Percentiles rank a stretch among this genome's conserved stretches.
phyloP scores from a whole-genome alignment of 768 basidiomycete genomes.

The Trametes elegans region DNA sequence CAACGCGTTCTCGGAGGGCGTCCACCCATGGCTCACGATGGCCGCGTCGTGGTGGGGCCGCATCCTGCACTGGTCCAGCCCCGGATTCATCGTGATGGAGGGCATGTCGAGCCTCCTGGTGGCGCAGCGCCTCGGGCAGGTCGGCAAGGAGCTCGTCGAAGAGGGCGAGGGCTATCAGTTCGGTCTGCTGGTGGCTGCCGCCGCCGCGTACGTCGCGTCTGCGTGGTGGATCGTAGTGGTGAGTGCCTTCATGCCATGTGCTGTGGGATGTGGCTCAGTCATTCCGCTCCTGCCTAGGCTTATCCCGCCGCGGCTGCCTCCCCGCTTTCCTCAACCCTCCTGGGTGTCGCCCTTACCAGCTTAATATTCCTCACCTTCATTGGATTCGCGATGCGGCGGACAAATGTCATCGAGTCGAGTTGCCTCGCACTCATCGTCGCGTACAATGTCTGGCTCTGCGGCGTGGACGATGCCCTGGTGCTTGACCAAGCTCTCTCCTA shows the following conservation, averaged over 20 bases:
- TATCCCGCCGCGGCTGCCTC: constrained; percentile 83
- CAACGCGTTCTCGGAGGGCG: constrained; percentile 73
- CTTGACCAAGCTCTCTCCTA: constrained; percentile 75
- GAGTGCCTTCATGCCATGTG: constrained; percentile 39
- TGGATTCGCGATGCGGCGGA: constrained; percentile 83
- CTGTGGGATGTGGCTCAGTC: neutral
- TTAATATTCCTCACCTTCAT: constrained; percentile 90
- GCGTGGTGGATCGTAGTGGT: constrained; percentile 87
- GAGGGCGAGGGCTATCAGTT: constrained; percentile 78
- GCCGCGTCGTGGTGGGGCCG: constrained; percentile 73
- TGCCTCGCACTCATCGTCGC: constrained; percentile 86
- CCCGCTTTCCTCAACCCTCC: constrained; percentile 82
- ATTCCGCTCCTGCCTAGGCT: constrained; percentile 43
- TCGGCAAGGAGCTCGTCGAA: constrained; percentile 68
- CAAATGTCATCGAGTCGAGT: constrained; percentile 91
- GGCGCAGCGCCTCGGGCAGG: constrained; percentile 76
- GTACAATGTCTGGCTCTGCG: constrained; percentile 89
- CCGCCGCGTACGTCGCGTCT: constrained; percentile 75
- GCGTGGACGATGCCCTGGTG: constrained; percentile 71
- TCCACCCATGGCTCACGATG: constrained; percentile 53
- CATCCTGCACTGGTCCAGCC: constrained; percentile 66
- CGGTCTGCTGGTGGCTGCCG: constrained; percentile 69
- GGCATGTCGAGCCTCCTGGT: constrained; percentile 82
- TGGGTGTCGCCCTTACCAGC: constrained; percentile 85
- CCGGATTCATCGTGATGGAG: constrained; percentile 79